Evolutionary conservation across 345 rosid genomes (phyloP).

Genomic region (Populus ilicifolia): DNA sequence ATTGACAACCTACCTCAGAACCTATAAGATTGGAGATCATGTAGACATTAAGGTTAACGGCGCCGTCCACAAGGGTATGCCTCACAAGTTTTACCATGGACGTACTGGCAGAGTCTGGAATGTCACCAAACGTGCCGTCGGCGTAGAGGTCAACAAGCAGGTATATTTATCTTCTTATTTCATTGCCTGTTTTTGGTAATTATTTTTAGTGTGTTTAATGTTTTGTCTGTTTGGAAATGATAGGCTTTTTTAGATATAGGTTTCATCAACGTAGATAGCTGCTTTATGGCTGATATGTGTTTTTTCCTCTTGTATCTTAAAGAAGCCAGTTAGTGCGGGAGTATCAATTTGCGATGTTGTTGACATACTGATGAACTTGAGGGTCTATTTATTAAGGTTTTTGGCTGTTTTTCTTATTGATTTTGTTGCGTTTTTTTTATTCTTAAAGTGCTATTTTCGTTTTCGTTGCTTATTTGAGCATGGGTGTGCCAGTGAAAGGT

Average conservation of each 20-base stretch:
- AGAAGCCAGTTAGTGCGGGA: not conserved
- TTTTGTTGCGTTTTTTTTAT: no score
- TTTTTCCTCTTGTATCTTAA: not conserved
- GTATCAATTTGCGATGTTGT: not conserved
- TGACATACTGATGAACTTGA: not conserved
- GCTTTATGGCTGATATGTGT: not conserved
- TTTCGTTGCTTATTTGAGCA: no score
- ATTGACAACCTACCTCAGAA: slow-evolving; percentile 56
- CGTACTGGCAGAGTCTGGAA: slow-evolving; percentile 82
- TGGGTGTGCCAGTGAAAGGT: no score
- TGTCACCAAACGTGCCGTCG: slow-evolving; percentile 74
- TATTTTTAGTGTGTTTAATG: not conserved
- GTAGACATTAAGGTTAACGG: slow-evolving; percentile 76
- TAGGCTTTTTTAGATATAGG: not conserved
- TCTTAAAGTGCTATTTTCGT: not conserved
- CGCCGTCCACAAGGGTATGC: slow-evolving; percentile 81
- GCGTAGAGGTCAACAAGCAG: slow-evolving; percentile 77
- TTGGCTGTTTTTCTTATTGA: not conserved
- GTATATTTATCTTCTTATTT: slow-evolving; percentile 16
- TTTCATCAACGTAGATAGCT: not conserved
- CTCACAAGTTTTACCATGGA: slow-evolving; percentile 80
- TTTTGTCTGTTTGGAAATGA: not conserved
- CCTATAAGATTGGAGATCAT: slow-evolving; percentile 60
- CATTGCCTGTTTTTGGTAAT: not conserved
- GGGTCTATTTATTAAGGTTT: not conserved